phyloP scores from a whole-genome alignment of 768 basidiomycete genomes.

The Psilocybe cubensis region DNA sequence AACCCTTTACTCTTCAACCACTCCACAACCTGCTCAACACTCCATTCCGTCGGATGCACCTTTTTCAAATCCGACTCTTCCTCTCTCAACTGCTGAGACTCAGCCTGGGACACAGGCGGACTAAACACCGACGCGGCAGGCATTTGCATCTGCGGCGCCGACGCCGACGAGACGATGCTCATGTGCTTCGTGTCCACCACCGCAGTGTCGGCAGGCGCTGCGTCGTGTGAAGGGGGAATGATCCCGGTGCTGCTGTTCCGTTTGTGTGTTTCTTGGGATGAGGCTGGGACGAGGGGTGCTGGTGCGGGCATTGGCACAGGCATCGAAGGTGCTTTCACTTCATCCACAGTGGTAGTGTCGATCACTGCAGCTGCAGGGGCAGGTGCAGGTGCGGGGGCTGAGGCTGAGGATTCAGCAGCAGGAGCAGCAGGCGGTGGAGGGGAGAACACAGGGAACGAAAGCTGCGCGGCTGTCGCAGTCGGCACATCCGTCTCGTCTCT shows the following conservation, averaged over 20 bases:
- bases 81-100: slow-evolving; percentile 1
- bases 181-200: slow-evolving; percentile 43
- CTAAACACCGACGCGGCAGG: slow-evolving; percentile 5
- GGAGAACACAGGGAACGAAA: slow-evolving; percentile 23
- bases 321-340: no score
- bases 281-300: neutral
- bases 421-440: slow-evolving; percentile 16
- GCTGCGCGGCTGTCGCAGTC: slow-evolving; percentile 60
- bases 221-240: no score
- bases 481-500: slow-evolving; percentile 33
- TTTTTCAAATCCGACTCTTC: slow-evolving; percentile 33
- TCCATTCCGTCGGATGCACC: slow-evolving; percentile 74
- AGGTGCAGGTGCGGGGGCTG: slow-evolving; percentile 33
- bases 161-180: slow-evolving; percentile 33
- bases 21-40: slow-evolving; percentile 83
- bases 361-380: slow-evolving; percentile 14
- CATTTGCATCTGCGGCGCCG: slow-evolving; percentile 23
- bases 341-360: slow-evolving; percentile 5
- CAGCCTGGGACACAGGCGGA: no score
- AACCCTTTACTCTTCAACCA: slow-evolving; percentile 90
- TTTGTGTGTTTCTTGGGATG: neutral
- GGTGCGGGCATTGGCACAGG: neutral
- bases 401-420: neutral
- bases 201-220: no score
- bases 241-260: no score